These are phyloP conservation scores for Podaxis mareebaensis DNA, from an alignment of 768 basidiomycete genomes.

Conservation along the genomic window DNA sequence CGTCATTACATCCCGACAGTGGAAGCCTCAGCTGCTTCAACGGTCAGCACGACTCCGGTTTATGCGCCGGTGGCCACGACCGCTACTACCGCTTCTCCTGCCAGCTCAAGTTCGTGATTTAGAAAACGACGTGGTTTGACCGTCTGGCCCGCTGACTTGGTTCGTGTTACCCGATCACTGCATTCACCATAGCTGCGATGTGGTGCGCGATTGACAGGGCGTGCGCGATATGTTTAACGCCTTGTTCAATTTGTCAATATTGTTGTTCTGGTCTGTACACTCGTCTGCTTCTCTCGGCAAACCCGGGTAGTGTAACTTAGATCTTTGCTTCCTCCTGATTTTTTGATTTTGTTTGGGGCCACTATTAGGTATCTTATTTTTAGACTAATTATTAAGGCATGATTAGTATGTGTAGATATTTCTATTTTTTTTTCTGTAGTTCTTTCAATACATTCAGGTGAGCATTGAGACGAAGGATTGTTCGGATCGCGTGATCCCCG, in stretches of 20 bases:
- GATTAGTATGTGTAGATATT: not conserved
- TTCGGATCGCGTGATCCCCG: not conserved
- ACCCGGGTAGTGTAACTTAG: not conserved
- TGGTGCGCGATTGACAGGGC: not conserved
- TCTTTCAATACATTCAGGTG: not conserved
- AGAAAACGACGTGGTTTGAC: not conserved
- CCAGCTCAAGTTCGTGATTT: constrained; percentile 1
- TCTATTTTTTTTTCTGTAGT: not conserved
- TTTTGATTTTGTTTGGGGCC: not conserved
- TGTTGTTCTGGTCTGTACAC: not conserved
- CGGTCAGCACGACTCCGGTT: not conserved
- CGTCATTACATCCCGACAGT: constrained; percentile 63
- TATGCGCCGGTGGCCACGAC: not conserved
- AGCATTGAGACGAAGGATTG: not conserved
- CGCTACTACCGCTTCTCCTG: not conserved
- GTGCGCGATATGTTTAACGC: not conserved
- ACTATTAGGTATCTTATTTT: not conserved
- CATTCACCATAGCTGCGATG: not conserved
- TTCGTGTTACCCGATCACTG: not conserved
- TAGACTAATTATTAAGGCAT: not conserved
- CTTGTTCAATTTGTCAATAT: not conserved
- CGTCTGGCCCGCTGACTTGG: not conserved
- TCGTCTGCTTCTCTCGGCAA: not conserved
- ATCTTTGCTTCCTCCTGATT: not conserved
- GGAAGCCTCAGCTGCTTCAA: constrained; percentile 24